Percentiles rank a stretch among this genome's conserved stretches.
Evolutionary conservation across 768 basidiomycete species (phyloP).

Genomic region (Lactarius indigo): DNA sequence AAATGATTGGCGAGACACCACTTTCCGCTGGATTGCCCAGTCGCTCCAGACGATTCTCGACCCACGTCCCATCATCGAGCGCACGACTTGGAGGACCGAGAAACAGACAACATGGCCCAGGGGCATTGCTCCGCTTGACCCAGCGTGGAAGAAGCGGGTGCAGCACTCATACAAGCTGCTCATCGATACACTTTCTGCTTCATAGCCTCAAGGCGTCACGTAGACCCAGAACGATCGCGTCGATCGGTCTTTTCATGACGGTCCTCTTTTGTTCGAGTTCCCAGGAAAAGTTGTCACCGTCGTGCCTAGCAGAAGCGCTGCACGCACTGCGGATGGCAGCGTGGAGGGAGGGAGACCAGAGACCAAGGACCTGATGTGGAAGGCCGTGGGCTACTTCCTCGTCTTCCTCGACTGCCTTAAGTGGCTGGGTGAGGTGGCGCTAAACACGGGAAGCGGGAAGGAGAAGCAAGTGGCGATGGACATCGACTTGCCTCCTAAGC

Average conservation of each 20-base stretch:
- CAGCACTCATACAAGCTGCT: slow-evolving; percentile 20
- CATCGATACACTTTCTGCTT: slow-evolving; percentile 3
- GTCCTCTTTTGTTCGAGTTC: slow-evolving; percentile 18
- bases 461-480: slow-evolving; percentile 1
- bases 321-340: slow-evolving; percentile 10
- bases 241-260: slow-evolving; percentile 23
- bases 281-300: slow-evolving; percentile 5
- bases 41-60: slow-evolving; percentile 50
- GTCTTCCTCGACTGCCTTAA: slow-evolving; percentile 9
- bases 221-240: slow-evolving; percentile 20
- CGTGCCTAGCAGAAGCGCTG: slow-evolving; percentile 12
- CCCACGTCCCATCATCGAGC: slow-evolving; percentile 31
- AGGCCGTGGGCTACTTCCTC: slow-evolving; percentile 7
- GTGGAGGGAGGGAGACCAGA: too few relatives aligned
- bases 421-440: slow-evolving; percentile 2
- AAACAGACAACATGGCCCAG: slow-evolving; percentile 52
- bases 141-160: slow-evolving; percentile 7
- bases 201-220: slow-evolving; percentile 13
- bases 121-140: background rate
- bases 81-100: slow-evolving; percentile 32
- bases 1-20: slow-evolving; percentile 42
- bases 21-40: slow-evolving; percentile 57
- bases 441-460: background rate
- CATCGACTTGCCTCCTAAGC: slow-evolving; percentile 8
- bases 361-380: slow-evolving; percentile 18